Evolutionary conservation across 306 rosid species (phyloP), one percentile per base, ranked within the genome.

Genomic region (Styphnolobium japonicum): DNA sequence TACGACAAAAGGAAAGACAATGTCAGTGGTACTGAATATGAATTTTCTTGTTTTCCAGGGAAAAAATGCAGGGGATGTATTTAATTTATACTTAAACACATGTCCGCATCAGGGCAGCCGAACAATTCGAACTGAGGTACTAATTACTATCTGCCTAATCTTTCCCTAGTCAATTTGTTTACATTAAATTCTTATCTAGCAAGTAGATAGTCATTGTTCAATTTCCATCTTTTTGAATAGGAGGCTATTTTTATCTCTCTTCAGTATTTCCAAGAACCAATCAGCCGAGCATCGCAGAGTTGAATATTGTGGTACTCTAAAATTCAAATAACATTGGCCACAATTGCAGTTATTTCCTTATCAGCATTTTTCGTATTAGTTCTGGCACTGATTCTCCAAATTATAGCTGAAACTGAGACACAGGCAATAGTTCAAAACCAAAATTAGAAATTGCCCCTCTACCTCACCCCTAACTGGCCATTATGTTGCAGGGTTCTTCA

Each of bases 21-120:
- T 19, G 56, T 33, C 21, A 21, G 10, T 19, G 21, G 27, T 25
- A n/a, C 58, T 72, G 80, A 52, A 29, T 57, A n/a, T 63, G 56
- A 34, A 36, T 70, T 46, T 49, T 79, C 45, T 77, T 60, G 61
- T 37, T 56, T n/a, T 61, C 39, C 80, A 91, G 99, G 93, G 87
- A 36, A 86, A 88, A 79, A 81, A 82, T 66, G 93, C 85, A 23
- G 79, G 72, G 21, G 93, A 89, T 37, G 84, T 83, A 16, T 95
- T 95, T 51, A 43, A 81, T 78, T 81, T 76, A 23, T 95, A 95
- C 87, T 84, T 91, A 74, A 95, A 95, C 78, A 95, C 96, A 29
- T 95, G 99, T 76, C 98, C 99, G 2, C 80, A 87, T 71, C 99
- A 95, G 82, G 99, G 99, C 63, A 95, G 99, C 85, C 93, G 97